These are phyloP conservation scores for Tricholoma sp. DNA, from an alignment of 768 basidiomycete genomes.

Conservation along the genomic window DNA sequence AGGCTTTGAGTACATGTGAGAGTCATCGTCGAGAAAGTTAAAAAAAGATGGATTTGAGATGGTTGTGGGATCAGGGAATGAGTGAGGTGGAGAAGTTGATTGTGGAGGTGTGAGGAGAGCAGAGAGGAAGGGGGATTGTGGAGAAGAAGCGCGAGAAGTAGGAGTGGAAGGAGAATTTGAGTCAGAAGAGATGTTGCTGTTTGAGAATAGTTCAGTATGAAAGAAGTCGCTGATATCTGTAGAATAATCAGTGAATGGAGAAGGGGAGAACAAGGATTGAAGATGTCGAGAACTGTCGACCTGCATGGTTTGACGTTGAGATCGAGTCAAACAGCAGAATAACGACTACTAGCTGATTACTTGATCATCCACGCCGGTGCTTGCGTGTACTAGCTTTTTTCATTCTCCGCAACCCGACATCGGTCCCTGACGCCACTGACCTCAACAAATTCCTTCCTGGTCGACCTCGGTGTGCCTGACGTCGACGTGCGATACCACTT, in stretches of 20 bases:
- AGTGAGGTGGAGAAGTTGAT: conserved; percentile 20
- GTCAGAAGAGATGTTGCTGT: conserved; percentile 13
- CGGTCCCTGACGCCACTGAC: too few relatives aligned
- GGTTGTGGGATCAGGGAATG: conserved; percentile 28
- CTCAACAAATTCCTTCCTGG: too few relatives aligned
- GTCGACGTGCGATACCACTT: too few relatives aligned
- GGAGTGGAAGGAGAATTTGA: conserved; percentile 32
- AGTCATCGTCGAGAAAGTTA: conserved; percentile 42
- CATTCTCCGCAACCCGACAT: too few relatives aligned
- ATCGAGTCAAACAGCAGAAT: too few relatives aligned
- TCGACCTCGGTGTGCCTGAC: too few relatives aligned
- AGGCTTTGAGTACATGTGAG: conserved; percentile 27
- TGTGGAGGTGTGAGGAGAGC: conserved; percentile 46
- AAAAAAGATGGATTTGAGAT: conserved; percentile 35
- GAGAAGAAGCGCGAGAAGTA: conserved; percentile 36
- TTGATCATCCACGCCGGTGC: background rate
- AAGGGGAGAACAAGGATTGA: conserved; percentile 17
- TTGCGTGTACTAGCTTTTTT: background rate
- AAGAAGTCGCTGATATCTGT: conserved; percentile 42
- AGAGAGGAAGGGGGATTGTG: conserved; percentile 36
- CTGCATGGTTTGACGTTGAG: conserved; percentile 25
- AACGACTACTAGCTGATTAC: too few relatives aligned
- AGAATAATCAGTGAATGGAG: conserved; percentile 37
- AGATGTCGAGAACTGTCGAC: conserved; percentile 34
- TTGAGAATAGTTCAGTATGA: conserved; percentile 54